Conservation (phyloP, 2,329 filamentous ascomycete species). For the Curvularia eragrostidis region DNA sequence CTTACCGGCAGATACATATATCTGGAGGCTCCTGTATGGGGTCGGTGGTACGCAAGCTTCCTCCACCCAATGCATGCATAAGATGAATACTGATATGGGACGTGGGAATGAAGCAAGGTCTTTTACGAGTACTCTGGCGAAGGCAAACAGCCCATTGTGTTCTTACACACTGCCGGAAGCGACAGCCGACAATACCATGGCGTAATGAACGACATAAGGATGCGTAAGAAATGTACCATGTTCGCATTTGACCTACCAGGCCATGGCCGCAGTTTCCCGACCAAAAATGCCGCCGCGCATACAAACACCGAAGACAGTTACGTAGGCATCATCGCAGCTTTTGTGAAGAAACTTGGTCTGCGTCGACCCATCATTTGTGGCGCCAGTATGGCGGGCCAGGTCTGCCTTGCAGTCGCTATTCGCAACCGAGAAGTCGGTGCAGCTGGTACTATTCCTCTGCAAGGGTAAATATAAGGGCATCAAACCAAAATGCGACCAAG, state of each 20-base stretch:
- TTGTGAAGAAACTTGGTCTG: constrained; percentile 54
- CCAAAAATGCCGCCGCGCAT: constrained; percentile 54
- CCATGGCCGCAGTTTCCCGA: constrained; percentile 58
- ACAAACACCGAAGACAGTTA: constrained; percentile 58
- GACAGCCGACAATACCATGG: constrained; percentile 60
- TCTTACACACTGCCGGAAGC: constrained; percentile 56
- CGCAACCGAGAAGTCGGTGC: constrained; percentile 56
- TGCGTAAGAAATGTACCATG: constrained; percentile 58
- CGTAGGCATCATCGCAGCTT: constrained; percentile 54
- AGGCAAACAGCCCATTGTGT: constrained; percentile 56
- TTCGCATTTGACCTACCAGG: constrained; percentile 59
- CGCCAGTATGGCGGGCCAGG: constrained; percentile 60
- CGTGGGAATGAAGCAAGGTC: constrained; percentile 45
- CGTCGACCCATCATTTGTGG: constrained; percentile 58
- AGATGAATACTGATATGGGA: neutral
- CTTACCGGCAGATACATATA: constrained; percentile 58
- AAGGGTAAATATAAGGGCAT: constrained; percentile 43
- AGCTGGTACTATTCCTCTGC: constrained; percentile 56
- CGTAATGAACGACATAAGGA: constrained; percentile 58
- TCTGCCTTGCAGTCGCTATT: constrained; percentile 57
- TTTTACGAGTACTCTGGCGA: constrained; percentile 59
- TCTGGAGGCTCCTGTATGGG: constrained; percentile 56
- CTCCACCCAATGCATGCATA: neutral
- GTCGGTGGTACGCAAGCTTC: constrained; percentile 38
- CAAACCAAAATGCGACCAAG: no score